Evolutionary conservation across 2,329 filamentous ascomycete genomes (phyloP).

Genomic region (Phoma sp.): DNA sequence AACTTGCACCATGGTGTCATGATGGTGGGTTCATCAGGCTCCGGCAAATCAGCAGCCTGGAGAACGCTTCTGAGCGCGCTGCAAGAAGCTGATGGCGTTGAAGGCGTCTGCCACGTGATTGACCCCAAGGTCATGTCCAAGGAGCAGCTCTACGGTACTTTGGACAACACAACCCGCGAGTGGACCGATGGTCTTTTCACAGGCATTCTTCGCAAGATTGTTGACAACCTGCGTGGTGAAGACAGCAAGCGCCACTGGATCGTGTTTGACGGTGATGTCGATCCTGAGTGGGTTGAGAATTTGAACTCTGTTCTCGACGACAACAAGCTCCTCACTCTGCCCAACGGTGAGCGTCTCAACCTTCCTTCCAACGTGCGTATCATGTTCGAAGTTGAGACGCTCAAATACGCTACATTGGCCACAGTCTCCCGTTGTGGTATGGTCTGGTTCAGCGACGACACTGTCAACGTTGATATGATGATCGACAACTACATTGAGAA

Average conservation of each 20-base stretch:
- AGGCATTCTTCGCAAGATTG: constrained; percentile 96
- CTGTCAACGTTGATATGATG: constrained; percentile 91
- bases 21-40: constrained; percentile 99
- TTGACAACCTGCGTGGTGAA: constrained; percentile 97
- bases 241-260: constrained; percentile 99
- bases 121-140: constrained; percentile 99
- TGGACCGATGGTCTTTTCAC: constrained; percentile 99
- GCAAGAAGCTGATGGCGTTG: constrained; percentile 87
- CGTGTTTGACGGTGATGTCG: constrained; percentile 97
- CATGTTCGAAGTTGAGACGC: constrained; percentile 99
- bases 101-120: constrained; percentile 96
- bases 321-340: constrained; percentile 95
- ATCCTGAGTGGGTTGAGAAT: constrained; percentile 99
- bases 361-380: constrained; percentile 94
- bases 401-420: constrained; percentile 96
- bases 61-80: constrained; percentile 88
- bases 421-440: constrained; percentile 99
- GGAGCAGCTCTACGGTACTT: constrained; percentile 91
- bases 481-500: constrained; percentile 88
- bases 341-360: constrained; percentile 97
- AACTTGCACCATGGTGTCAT: constrained; percentile 99
- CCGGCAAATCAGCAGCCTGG: constrained; percentile 96
- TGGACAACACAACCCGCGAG: constrained; percentile 96
- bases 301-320: constrained; percentile 99
- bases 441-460: constrained; percentile 99